Evolutionary conservation across 768 basidiomycete genomes (phyloP).

Genomic region (Amanita molliuscula): DNA sequence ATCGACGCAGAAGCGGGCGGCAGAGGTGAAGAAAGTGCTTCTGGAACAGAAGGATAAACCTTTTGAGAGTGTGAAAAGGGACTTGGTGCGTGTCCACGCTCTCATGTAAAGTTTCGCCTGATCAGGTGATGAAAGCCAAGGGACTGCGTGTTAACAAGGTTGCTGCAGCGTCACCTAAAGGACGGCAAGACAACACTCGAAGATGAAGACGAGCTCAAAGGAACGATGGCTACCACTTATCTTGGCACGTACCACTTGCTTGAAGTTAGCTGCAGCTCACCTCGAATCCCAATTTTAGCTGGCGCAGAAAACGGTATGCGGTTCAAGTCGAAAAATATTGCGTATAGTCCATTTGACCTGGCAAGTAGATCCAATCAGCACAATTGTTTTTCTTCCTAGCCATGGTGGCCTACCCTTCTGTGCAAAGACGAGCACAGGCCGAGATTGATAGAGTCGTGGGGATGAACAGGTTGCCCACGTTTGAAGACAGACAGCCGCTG

Average conservation of each 20-base stretch:
- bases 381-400: slow-evolving; percentile 1
- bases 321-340: neutral
- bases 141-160: neutral
- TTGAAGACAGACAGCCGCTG: slow-evolving; percentile 2
- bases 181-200: neutral
- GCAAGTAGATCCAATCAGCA: neutral
- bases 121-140: neutral
- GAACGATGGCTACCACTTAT: neutral
- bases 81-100: neutral
- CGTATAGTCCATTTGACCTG: neutral
- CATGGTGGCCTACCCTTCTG: slow-evolving; percentile 5
- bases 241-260: neutral
- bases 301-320: neutral
- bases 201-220: neutral
- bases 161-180: neutral
- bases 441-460: slow-evolving; percentile 10
- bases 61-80: neutral
- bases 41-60: neutral
- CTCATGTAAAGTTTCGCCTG: neutral
- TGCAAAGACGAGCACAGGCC: slow-evolving; percentile 6
- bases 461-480: slow-evolving; percentile 2
- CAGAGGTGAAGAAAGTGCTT: neutral
- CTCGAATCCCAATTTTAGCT: neutral
- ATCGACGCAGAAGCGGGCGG: slow-evolving; percentile 3
- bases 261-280: neutral